These are phyloP conservation scores for Pleurozium schreberi DNA, from an alignment of 225 moss, liverwort and hornwort species.

Conservation along the genomic window DNA sequence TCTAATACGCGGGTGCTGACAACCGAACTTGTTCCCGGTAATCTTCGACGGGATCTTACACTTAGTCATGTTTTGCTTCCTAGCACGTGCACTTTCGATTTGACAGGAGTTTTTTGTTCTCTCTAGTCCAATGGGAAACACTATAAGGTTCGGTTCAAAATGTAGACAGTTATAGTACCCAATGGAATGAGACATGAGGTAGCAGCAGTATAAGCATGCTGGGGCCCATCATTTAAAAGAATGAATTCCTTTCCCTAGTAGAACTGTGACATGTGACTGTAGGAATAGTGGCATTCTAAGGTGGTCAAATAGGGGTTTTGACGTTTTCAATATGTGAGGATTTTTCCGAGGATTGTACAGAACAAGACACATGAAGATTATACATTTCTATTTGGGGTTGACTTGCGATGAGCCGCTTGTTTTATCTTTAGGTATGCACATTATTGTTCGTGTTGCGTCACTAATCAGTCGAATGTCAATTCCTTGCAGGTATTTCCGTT, in stretches of 20 bases:
- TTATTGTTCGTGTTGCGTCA: not conserved
- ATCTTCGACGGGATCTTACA: not conserved
- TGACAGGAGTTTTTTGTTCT: not conserved
- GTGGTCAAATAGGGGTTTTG: not conserved
- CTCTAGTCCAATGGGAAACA: not conserved
- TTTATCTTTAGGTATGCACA: not conserved
- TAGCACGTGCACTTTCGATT: not conserved
- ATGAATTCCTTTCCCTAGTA: not conserved
- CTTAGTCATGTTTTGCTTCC: not conserved
- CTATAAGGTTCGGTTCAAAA: not conserved
- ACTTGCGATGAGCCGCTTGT: not conserved
- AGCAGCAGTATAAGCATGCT: not conserved
- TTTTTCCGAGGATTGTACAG: not conserved
- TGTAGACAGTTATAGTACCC: not conserved
- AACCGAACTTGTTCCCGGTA: slow-evolving; percentile 90
- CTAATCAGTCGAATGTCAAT: not conserved
- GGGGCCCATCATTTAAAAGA: not conserved
- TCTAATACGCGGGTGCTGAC: slow-evolving; percentile 69
- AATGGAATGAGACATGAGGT: not conserved
- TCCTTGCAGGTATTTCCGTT: slow-evolving; percentile 55
- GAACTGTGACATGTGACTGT: not conserved
- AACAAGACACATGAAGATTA: not conserved
- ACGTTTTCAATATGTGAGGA: not conserved
- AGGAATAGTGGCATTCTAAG: not conserved
- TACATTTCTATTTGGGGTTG: not conserved